A percentile compares a stretch with the other conserved stretches of the same genome.
Conservation (phyloP, 805 yeast genomes). For the Komagataella mondaviorum region DNA sequence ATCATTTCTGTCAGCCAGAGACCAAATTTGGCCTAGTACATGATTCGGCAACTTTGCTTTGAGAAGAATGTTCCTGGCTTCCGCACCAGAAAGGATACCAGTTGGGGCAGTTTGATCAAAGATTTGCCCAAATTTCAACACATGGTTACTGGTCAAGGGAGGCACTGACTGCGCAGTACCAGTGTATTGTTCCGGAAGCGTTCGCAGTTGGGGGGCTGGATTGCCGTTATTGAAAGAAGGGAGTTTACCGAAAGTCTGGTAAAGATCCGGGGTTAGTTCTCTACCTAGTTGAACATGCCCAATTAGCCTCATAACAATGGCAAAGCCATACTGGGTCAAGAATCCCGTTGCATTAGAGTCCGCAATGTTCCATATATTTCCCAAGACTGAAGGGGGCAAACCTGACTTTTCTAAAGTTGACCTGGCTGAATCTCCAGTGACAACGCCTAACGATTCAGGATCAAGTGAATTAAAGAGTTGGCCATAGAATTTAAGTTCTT, state of each 20-base stretch:
- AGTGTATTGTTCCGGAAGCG: conserved; percentile 5
- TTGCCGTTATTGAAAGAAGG: conserved; percentile 35
- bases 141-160: conserved; percentile 41
- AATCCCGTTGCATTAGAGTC: conserved; percentile 83
- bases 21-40: conserved; percentile 80
- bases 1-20: conserved; percentile 64
- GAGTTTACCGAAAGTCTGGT: conserved; percentile 45
- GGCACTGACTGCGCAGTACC: conserved; percentile 25
- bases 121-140: conserved; percentile 51
- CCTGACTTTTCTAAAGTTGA: conserved; percentile 78
- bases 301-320: conserved; percentile 77
- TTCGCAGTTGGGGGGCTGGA: conserved; percentile 5
- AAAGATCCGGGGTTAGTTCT: conserved; percentile 37
- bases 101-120: conserved; percentile 54
- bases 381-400: conserved; percentile 60
- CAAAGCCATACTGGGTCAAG: conserved; percentile 67
- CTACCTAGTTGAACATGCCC: conserved; percentile 77
- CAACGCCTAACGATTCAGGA: conserved; percentile 61
- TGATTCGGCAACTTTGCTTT: conserved; percentile 79
- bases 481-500: conserved; percentile 66
- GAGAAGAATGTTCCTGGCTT: conserved; percentile 74
- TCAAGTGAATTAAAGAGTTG: conserved; percentile 71
- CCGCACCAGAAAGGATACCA: conserved; percentile 52
- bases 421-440: conserved; percentile 81
- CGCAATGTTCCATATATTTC: conserved; percentile 92